Evolutionary conservation across 2,329 filamentous ascomycete species (phyloP), one percentile per base, ranked within the genome.

Genomic region (Talaromyces pinophilus): DNA sequence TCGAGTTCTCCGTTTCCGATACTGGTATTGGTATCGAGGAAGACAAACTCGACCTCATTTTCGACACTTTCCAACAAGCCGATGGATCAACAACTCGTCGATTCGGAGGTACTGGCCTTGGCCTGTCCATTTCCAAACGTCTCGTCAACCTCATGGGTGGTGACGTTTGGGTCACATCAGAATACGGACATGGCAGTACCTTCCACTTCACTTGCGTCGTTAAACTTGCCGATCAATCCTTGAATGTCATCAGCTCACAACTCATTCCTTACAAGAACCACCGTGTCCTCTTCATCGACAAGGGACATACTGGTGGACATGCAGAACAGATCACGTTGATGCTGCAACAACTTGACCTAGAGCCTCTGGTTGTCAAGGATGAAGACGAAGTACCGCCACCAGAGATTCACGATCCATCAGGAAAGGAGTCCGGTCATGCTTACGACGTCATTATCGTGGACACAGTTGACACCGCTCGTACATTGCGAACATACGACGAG

Each of bases 31-130:
- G 93, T 71, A 97, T 97, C 72, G 92, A 93, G 71, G 86, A 90
- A 69, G 92, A 97, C 80, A 97, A 97, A 81, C 86, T 97, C 59
- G 92, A 96, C 73, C 84, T 97, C 69, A 97, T 97, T 74, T 97
- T 97, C 79, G 93, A 97, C 79, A 97, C 93, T 0, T 97, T 97
- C 86, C 93, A 97, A 79, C 93, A 97, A 81, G 93, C 93, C 28
- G 93, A 97, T 76, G 93, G 93, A 33, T 97, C 93, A 30, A 97
- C 95, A 80, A 97, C 93, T 1, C 88, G 93, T 72, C 95, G 95
- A 75, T 97, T 97, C 77, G 93, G 93, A 70, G 93, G 93, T 69
- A 97, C 93, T 8, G 93, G 93, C 71, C 85, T 97, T 5, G 93
- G 93, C 69, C 82, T 97, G 22, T 97, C 93, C n/a, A 97, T 97